Evolutionary conservation across 2,329 filamentous ascomycete genomes (phyloP), one percentile per base, ranked within the genome.

Genomic region (Ophiostoma himal-ulmi): DNA sequence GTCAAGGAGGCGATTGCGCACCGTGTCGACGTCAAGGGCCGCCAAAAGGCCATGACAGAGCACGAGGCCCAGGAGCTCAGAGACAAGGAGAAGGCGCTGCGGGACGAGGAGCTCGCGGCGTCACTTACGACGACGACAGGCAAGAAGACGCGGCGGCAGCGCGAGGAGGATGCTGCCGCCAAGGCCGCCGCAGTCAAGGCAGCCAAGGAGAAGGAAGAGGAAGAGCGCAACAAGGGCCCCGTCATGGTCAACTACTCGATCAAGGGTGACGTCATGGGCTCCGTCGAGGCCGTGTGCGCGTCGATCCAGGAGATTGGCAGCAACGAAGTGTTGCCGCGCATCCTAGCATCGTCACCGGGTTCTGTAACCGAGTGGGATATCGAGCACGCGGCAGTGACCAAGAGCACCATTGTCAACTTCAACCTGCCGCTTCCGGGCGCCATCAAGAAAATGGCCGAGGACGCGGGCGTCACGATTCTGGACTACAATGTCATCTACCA

Each of bases 221-320:
- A 22, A 22, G 57, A 26, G 66, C 41, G 41, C 30, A 68, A 7
- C 66, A 65, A 62, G 13, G 82, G 83, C 10, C 79, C 84, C 8
- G 82, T 83, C 68, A 81, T 85, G 20, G 85, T 97, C 67, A 91
- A 91, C 75, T 95, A 98, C 79, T 88, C 95, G 71, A 84, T 99
- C 81, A 97, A 96, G 80, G 94, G 90, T 69, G 95, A 99, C 76
- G 95, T 98, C 22, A 91, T 91, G 72, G 95, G 95, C 52, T 98
- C 94, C 0, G 93, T 94, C 0, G 95, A 99, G 81, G 95, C 95
- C 2, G 91, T 98, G 2, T 84, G 89, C 72, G 90, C 92, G 67
- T 89, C 90, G 10, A 85, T 99, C 71, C 82, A 88, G 72, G 88
- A 90, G 71, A 84, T 97, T 73, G 93, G 94, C 73, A 97, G 91